phyloP scores from a whole-genome alignment of 768 basidiomycete species.

The Trametes coccinea region DNA sequence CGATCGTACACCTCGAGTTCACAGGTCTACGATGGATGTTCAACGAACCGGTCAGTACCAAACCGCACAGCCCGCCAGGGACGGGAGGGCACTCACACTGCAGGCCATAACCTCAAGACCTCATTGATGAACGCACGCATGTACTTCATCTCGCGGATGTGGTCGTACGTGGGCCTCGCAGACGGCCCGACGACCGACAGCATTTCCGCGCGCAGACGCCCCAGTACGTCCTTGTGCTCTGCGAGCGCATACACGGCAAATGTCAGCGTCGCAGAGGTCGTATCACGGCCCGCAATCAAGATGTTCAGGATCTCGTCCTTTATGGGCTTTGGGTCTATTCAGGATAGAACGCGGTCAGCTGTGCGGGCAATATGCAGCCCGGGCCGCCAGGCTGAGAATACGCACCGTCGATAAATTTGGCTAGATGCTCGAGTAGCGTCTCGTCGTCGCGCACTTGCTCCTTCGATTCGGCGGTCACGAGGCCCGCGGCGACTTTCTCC shows the following conservation, averaged over 20 bases:
- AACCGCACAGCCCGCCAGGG: not conserved
- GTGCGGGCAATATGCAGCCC: no score
- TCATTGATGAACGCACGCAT: slow-evolving; percentile 57
- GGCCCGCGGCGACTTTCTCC: slow-evolving; percentile 22
- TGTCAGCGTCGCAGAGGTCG: slow-evolving; percentile 51
- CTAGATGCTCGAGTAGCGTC: slow-evolving; percentile 45
- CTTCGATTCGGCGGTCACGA: not conserved
- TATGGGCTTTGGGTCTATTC: slow-evolving; percentile 43
- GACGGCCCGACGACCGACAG: slow-evolving; percentile 43
- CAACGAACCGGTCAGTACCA: no score
- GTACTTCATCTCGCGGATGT: slow-evolving; percentile 59
- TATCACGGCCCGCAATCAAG: slow-evolving; percentile 58
- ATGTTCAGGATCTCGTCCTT: slow-evolving; percentile 58
- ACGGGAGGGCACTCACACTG: not conserved
- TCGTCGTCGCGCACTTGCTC: slow-evolving; percentile 30
- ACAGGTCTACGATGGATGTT: slow-evolving; percentile 3
- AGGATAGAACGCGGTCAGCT: not conserved
- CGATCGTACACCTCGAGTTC: slow-evolving; percentile 13
- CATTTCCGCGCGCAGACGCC: slow-evolving; percentile 53
- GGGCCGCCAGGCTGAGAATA: no score
- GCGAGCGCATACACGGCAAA: slow-evolving; percentile 57
- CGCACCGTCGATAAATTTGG: slow-evolving; percentile 53
- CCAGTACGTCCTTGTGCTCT: slow-evolving; percentile 47
- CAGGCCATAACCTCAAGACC: slow-evolving; percentile 15
- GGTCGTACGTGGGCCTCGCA: slow-evolving; percentile 51